Base-by-base conservation (phyloP, 2,329 filamentous ascomycete species). In the Cryphonectria carpinicola region DNA sequence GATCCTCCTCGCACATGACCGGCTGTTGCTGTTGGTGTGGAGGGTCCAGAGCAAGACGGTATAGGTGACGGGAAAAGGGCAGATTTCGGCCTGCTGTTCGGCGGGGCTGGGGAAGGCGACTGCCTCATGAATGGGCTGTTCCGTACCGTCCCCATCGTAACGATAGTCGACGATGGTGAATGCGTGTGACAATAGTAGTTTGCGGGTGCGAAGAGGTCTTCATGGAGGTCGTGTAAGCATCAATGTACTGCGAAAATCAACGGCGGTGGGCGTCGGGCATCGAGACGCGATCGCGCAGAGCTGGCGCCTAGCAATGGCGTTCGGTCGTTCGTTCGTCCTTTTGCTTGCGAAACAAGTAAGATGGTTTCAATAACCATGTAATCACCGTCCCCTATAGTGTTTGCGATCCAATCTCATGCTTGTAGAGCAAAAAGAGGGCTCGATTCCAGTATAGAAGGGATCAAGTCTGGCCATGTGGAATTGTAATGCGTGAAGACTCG, bases 61-160 rank as follows among this genome's bases (percentile, higher is more conserved):
- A 84, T 74, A 77, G 82, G 74, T n/a, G 82, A 81, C 8, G 89
- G 85, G 77, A 94, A 88, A 71, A 95, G 84, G 70, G 89, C 88
- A 3, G 94, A 97, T 78, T 93, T 95, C 13, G 94, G 93, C 75
- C 94, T 82, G 74, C 85, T 76, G 54, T 80, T 79, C 64, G 80
- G 82, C 49, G 89, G 85, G 65, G 84, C 86, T 58, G 92, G 87
- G 43, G 93, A 92, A 32, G 91, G 86, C 22, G 92, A 83, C 67
- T 89, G 89, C 78, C 93, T 88, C 72, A 87, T 86, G 79, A 97
- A 97, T 22, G 93, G 92, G 82, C 93, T 95, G 79, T 90, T 92
- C 77, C 94, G 93, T 79, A 91, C 88, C 75, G 90, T 88, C 80
- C 72, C 72, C 72, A 73, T 73, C 7, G 61, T 67, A 60, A 22